Evolutionary conservation across 2,329 filamentous ascomycete genomes (phyloP).

Genomic region (Fusarium vanettenii): DNA sequence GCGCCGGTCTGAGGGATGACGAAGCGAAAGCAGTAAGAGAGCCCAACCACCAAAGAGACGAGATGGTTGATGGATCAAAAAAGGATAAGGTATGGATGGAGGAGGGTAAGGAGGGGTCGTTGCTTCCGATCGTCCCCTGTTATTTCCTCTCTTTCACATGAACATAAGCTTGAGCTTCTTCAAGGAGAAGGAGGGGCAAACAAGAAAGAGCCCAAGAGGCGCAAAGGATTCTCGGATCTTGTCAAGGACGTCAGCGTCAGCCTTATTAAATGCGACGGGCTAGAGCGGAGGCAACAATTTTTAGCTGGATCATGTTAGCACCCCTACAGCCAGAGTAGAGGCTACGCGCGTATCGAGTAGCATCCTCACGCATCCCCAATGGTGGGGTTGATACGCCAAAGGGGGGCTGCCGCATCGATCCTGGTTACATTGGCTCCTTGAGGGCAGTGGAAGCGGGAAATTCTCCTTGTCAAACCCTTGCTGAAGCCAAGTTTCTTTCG

Average conservation of each 20-base stretch:
- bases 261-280: constrained; percentile 30
- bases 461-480: background rate
- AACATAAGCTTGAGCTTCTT: background rate
- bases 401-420: background rate
- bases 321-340: background rate
- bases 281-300: background rate
- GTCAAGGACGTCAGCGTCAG: constrained; percentile 35
- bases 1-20: constrained; percentile 18
- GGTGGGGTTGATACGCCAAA: constrained; percentile 18
- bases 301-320: background rate
- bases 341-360: constrained; percentile 29
- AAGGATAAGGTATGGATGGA: background rate
- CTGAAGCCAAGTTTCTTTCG: background rate
- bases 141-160: constrained; percentile 10
- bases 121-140: constrained; percentile 9
- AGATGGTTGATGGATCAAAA: background rate
- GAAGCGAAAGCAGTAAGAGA: background rate
- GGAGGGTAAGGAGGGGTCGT: constrained; percentile 17
- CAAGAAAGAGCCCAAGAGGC: background rate
- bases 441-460: background rate
- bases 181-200: background rate
- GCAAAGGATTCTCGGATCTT: constrained; percentile 7
- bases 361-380: background rate
- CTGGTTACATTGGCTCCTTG: background rate
- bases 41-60: constrained; percentile 11